These are phyloP conservation scores for Colletotrichum magnum DNA, from an alignment of 2,329 filamentous ascomycete species.

Conservation along the genomic window DNA sequence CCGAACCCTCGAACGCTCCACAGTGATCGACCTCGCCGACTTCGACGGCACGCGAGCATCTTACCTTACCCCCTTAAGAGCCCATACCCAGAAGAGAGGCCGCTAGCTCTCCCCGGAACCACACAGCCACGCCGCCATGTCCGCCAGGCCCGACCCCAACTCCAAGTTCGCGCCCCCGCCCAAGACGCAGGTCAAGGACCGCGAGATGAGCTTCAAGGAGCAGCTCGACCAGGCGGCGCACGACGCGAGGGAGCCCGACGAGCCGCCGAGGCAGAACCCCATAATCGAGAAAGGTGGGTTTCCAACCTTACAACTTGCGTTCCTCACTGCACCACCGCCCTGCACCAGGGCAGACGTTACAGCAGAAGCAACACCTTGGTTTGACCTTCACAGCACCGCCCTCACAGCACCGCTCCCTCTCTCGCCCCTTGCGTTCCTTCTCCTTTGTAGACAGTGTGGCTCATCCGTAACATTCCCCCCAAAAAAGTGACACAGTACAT, in stretches of 20 bases:
- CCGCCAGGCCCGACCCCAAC: constrained; percentile 27
- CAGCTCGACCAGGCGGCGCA: constrained; percentile 60
- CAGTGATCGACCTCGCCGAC: constrained; percentile 11
- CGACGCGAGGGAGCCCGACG: constrained; percentile 48
- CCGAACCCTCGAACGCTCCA: neutral
- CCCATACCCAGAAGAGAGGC: neutral
- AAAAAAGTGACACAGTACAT: constrained; percentile 59
- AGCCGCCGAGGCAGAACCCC: constrained; percentile 48
- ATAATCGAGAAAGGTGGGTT: constrained; percentile 61
- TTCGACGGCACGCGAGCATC: constrained; percentile 14
- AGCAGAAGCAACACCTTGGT: neutral
- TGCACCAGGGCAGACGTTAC: neutral
- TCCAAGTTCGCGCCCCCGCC: constrained; percentile 34
- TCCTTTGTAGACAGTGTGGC: constrained; percentile 14
- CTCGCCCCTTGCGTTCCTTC: neutral
- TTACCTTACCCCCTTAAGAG: neutral
- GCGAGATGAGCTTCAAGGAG: constrained; percentile 56
- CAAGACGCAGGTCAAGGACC: constrained; percentile 26
- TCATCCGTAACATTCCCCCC: constrained; percentile 18
- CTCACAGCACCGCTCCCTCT: constrained; percentile 1
- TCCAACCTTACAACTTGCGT: neutral
- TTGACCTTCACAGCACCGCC: neutral
- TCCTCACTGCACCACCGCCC: neutral
- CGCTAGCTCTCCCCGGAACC: neutral
- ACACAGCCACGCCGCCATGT: constrained; percentile 25